A percentile compares a stretch with the other conserved stretches of the same genome.
These are phyloP conservation scores for Gossypioides kirkii DNA, from an alignment of 345 rosid genomes.

Conservation along the genomic window DNA sequence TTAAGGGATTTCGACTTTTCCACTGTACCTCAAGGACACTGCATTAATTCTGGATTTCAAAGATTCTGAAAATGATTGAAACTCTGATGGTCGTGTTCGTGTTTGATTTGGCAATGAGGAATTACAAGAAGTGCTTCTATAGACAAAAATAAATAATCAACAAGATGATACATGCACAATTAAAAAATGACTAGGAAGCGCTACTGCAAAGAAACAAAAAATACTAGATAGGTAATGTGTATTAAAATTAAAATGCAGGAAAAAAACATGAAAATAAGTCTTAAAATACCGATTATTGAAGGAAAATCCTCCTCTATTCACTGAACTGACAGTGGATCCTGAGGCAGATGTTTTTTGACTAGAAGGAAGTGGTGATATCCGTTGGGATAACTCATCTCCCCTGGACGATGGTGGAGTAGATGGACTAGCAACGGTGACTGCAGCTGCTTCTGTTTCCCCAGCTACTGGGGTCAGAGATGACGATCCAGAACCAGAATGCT, in stretches of 20 bases:
- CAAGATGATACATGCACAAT: background rate
- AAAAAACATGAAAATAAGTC: background rate
- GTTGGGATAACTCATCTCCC: conserved; percentile 29
- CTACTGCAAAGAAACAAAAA: conserved; percentile 23
- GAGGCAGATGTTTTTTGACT: conserved; percentile 28
- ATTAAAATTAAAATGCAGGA: background rate
- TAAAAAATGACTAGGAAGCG: conserved; percentile 16
- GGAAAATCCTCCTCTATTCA: conserved; percentile 33
- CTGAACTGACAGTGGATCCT: conserved; percentile 25
- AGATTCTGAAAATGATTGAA: conserved; percentile 59
- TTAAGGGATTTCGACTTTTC: background rate
- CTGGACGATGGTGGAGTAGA: conserved; percentile 24
- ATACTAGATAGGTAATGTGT: background rate
- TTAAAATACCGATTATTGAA: conserved; percentile 34
- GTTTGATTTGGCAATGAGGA: conserved; percentile 36
- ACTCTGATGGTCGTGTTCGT: conserved; percentile 54
- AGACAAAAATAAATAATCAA: conserved; percentile 5
- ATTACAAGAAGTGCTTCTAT: conserved; percentile 29
- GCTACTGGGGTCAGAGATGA: conserved; percentile 24
- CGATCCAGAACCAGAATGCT: conserved; percentile 29
- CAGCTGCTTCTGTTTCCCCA: conserved; percentile 34
- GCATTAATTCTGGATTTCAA: conserved; percentile 57
- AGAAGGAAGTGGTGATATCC: conserved; percentile 20
- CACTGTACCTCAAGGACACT: conserved; percentile 45
- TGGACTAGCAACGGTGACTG: conserved; percentile 26